Conservation (phyloP, 1,284 basidiomycete species). For the Hemileia vastatrix region DNA sequence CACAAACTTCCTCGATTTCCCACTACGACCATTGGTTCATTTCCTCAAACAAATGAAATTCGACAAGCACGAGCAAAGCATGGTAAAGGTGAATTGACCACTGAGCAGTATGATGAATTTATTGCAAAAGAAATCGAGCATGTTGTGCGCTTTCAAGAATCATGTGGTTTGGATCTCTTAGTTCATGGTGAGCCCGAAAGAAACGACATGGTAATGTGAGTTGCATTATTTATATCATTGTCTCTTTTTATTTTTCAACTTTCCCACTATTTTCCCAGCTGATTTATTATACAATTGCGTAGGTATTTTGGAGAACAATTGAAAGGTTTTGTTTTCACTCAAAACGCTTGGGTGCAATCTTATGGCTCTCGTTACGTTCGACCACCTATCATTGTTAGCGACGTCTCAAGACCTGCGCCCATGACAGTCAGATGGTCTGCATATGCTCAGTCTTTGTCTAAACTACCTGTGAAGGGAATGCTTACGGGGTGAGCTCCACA, state of each 20-base stretch:
- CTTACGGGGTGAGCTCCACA: constrained; percentile 32
- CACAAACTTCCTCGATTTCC: constrained; percentile 93
- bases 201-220: constrained; percentile 47
- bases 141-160: constrained; percentile 95
- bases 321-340: constrained; percentile 91
- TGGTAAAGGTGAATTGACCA: constrained; percentile 80
- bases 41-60: constrained; percentile 89
- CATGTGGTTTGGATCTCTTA: constrained; percentile 86
- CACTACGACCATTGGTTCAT: constrained; percentile 93
- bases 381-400: constrained; percentile 96
- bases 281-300: background rate
- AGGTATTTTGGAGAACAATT: constrained; percentile 99
- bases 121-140: constrained; percentile 95
- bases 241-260: background rate
- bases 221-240: constrained; percentile 34
- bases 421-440: constrained; percentile 97
- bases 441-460: constrained; percentile 90
- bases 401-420: constrained; percentile 82
- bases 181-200: constrained; percentile 88
- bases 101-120: constrained; percentile 89
- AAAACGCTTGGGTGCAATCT: constrained; percentile 99
- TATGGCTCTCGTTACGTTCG: constrained; percentile 92
- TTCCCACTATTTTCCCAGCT: background rate
- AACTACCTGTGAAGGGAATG: constrained; percentile 99
- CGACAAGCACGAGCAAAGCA: constrained; percentile 89